Evolutionary conservation across 2,329 filamentous ascomycete genomes (phyloP), one percentile per base, ranked within the genome.

Genomic region (Colletotrichum sp.): DNA sequence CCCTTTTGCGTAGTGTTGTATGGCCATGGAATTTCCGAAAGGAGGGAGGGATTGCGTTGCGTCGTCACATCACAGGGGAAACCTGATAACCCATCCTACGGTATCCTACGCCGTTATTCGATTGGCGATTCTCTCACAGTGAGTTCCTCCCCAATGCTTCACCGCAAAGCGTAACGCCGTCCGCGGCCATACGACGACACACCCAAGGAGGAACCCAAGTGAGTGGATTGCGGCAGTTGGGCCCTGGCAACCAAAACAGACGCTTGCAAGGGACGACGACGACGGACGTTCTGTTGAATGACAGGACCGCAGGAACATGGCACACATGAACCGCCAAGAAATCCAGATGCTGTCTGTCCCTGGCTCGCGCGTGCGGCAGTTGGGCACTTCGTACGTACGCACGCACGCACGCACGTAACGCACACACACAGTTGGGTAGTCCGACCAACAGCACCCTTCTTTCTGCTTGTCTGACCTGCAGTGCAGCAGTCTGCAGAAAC

Each of bases 401-500:
- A 59, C 55, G 43, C 55, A 59, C 68, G 61, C 24, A 69, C 32
- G 28, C 48, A 70, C 55, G 57, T 26, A 34, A 61, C 67, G 39
- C 26, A 60, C 39, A 67, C 63, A 26, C 32, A 39, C 59, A 16
- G 36, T 8, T 30, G 28, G 59, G 52, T 13, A 59, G 55, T 9
- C 55, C 59, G 59, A 61, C 59, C 59, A 36, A 34, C 59, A 52
- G 43, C 30, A 36, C 43, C 59, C 52, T 24, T 55, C 32, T 61
- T 30, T 36, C 24, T 21, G 36, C 61, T 61, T 61, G 68, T 74
- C 52, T 48, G 61, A 61, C 61, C 61, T 66, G 36, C 61, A 57
- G 70, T 67, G 52, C 71, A 48, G 61, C 72, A 72, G n/a, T 52
- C 43, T 52, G 43, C 43, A 52, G 43, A 72, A 63, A 67, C 68